Base-by-base conservation (phyloP, 2,329 filamentous ascomycete genomes). In the Coniella lustricola region DNA sequence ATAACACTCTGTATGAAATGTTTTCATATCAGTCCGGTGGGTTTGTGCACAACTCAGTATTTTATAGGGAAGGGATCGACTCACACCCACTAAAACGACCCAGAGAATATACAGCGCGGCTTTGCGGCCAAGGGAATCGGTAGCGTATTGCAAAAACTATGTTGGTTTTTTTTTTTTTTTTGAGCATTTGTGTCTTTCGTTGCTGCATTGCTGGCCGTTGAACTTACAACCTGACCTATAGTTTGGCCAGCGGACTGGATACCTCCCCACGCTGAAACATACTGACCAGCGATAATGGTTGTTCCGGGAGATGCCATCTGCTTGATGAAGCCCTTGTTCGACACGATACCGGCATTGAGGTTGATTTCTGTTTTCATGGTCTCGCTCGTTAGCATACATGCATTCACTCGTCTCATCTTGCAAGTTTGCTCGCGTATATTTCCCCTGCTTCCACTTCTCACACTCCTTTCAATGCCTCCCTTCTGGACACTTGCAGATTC, bases 321-420 rank as follows among this genome's bases (percentile, higher is more conserved):
- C 16, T 43, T 56, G 35, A 70, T 67, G 46, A 70, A 70, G 1
- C 67, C 67, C 36, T 65, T 63, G 49, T 70, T 70, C 1, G 67
- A 63, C 4, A 67, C 62, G 22, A 70, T 64, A 20, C 65, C 63
- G 2, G 63, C 65, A 43, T 67, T 69, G 1, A 69, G 55, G 31
- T 59, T 31, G 16, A 45, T 45, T 32, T 45, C 43, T 45, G n/a
- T 10, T n/a, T 10, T n/a, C 12, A 29, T 10, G 5, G 10, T 3
- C 8, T 9, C 25, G 3, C 3, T 10, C 13, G 21, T 40, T 12
- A 40, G 38, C 38, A n/a, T 14, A 9, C 9, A 21, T 8, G 21
- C 4, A 16, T 10, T n/a, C 14, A 5, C 4, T 31, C 13, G 9
- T 7, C 3, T 7, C 5, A 8, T 16, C 12, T 3, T 25, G 18